Evolutionary conservation across 345 rosid genomes (phyloP), one percentile per base, ranked within the genome.

Genomic region (Citrus unshiu): DNA sequence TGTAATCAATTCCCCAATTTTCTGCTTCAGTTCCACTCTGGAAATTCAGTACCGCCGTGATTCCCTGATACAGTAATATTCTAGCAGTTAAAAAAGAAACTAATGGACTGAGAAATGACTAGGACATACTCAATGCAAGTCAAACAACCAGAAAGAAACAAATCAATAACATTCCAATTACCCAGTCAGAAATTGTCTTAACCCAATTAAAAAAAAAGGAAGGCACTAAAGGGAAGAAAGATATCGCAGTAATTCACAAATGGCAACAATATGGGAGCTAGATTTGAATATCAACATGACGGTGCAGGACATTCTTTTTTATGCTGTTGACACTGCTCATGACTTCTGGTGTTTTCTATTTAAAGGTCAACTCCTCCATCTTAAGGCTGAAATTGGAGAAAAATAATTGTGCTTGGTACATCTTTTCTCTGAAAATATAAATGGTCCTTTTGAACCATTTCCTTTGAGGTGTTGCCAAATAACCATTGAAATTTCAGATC

Each of bases 11-110:
- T 67, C 95, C 95, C 98, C 98, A 92, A 71, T 92, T 95, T 85
- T 88, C 91, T 68, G 95, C 95, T 89, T 95, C 99, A 78, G 80
- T 80, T 72, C 85, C 88, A 86, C 97, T 81, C 85, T 95, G 99
- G 82, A 93, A 93, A 84, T 93, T 93, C 40, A 95, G 67, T 83
- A 93, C 83, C 39, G 98, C 98, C 46, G 97, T 92, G 81, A 93
- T 79, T 66, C 95, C 98, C 99, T 93, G 85, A 68, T 74, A 79
- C 37, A 87, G 46, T 83, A 72, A 61, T 64, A 37, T 56, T 29
- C n/a, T 73, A 78, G 29, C 54, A 73, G 82, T 82, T 46, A 60
- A 77, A 77, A 77, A 22, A 63, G 61, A 57, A 67, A 72, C 54
- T 25, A 27, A 72, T 43, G 74, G 37, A 73, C 76, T 72, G 18